Base-by-base conservation (phyloP, 495 filamentous ascomycete species). In the Chaetomium fimeti region DNA sequence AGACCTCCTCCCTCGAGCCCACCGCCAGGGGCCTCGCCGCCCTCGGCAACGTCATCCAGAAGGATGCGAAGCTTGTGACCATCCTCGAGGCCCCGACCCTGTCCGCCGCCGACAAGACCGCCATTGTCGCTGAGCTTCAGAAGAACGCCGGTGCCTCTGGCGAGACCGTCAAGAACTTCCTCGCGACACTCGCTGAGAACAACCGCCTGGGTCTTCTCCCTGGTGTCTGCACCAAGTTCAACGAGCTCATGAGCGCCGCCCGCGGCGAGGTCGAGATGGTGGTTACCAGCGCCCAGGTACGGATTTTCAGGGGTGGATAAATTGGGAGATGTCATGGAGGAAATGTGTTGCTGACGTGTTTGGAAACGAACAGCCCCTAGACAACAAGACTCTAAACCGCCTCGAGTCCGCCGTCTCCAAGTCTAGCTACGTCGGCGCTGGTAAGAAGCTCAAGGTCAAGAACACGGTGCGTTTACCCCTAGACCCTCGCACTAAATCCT, bases 381-480 rank as follows among this genome's bases (percentile, higher is more conserved):
- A 98, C 75, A 82, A 77, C 84, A 96, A 88, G 84, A 91, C 87
- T 63, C 81, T 98, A 72, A 75, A 69, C 69, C 89, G 93, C 70
- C 87, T 98, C 68, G 92, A 98, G 82, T 82, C 81, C 69, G 91
- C 92, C 66, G 88, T 98, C 68, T 71, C 89, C 76, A 98, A 96
- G 85, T 96, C 92, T 49, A 79, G 85, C 75, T 93, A 89, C 80
- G 85, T 91, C 68, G 92, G 91, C 72, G 85, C 89, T 74, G 93
- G 92, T 79, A 92, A 97, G 88, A 97, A 95, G 84, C 85, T 98
- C 77, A 97, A 96, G 87, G 89, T 98, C 68, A 88, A 92, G 62
- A 89, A 95, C 79, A 91, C 90, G 83, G 91, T 93, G 76, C 69
- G 79, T 79, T 22, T 27, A 55, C 15, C n/a, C 24, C n/a, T 16